Evolutionary conservation across 345 rosid genomes (phyloP), one percentile per base, ranked within the genome.

Genomic region (Populus simonii): DNA sequence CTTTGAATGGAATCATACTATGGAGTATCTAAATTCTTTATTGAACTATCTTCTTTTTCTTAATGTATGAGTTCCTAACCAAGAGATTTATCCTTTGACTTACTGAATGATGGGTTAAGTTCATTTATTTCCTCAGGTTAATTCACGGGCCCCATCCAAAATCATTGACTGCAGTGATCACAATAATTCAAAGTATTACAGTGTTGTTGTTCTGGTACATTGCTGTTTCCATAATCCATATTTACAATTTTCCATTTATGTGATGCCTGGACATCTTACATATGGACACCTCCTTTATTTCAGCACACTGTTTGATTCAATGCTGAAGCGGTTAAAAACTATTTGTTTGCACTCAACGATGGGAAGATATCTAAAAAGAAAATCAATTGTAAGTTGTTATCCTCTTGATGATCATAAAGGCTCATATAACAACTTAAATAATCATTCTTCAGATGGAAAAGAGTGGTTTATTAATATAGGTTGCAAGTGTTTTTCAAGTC

Each of bases 271-370:
- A 70, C 51, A 13, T 76, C 75, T 66, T 71, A 73, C 67, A 47
- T 7, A 35, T 68, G 63, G 41, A 57, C 41, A 20, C 78, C 75
- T 76, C 57, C 63, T 72, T 72, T 79, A 18, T 76, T 80, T 85
- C 85, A 92, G 96, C 91, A 93, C 79, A 85, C 91, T 79, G 96
- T 97, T 66, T 88, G 96, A 70, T 93, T 92, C 82, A 90, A 86
- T 78, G 97, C 94, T 0, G 99, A 93, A 73, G 82, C 97, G 79
- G 90, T 93, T 25, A 96, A 88, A 77, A 88, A 83, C 61, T 89
- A 86, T 80, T 80, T 96, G 74, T 92, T 88, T 72, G 65, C 89
- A 2, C 90, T 91, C 78, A 92, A 92, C 45, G 80, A 87, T 70
- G 94, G 92, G 78, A 92, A 87, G 86, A 87, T 91, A 75, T 86